Evolutionary conservation across 2,329 filamentous ascomycete genomes (phyloP).

Genomic region (Ophiostoma novo-ulmi): DNA sequence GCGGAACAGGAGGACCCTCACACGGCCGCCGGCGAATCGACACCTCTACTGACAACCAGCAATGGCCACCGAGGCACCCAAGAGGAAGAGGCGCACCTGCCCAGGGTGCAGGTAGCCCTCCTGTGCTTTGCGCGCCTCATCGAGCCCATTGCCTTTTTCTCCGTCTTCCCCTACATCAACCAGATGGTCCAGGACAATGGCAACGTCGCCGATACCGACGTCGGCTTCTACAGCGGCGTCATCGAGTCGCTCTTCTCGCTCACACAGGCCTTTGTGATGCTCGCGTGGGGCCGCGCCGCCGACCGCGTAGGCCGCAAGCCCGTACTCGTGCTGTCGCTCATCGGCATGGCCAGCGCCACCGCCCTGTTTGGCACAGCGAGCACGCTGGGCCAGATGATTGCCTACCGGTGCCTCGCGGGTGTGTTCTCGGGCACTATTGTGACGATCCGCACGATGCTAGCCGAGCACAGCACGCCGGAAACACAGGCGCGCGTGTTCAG

Average conservation of each 20-base stretch:
- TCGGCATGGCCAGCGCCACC: constrained; percentile 57
- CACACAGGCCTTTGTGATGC: constrained; percentile 72
- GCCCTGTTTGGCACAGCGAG: constrained; percentile 63
- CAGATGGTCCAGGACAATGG: constrained; percentile 69
- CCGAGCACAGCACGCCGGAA: constrained; percentile 62
- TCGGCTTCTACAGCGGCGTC: constrained; percentile 74
- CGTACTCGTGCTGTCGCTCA: constrained; percentile 56
- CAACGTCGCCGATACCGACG: constrained; percentile 55
- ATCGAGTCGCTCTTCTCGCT: constrained; percentile 70
- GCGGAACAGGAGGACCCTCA: constrained; percentile 1
- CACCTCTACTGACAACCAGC: constrained; percentile 31
- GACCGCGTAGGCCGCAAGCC: constrained; percentile 45
- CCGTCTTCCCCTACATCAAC: constrained; percentile 75
- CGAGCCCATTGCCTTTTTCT: constrained; percentile 78
- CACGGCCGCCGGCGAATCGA: constrained; percentile 15
- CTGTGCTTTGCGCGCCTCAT: constrained; percentile 69
- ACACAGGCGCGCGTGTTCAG: constrained; percentile 71
- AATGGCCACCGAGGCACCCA: neutral
- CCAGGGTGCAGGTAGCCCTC: constrained; percentile 61
- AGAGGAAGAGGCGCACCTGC: constrained; percentile 37
- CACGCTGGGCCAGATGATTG: constrained; percentile 67
- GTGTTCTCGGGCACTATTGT: constrained; percentile 70
- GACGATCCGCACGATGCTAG: constrained; percentile 71
- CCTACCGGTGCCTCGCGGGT: constrained; percentile 66
- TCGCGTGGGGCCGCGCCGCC: constrained; percentile 63